These are phyloP conservation scores for Agaricus bisporus DNA, from an alignment of 768 basidiomycete species.

Conservation along the genomic window DNA sequence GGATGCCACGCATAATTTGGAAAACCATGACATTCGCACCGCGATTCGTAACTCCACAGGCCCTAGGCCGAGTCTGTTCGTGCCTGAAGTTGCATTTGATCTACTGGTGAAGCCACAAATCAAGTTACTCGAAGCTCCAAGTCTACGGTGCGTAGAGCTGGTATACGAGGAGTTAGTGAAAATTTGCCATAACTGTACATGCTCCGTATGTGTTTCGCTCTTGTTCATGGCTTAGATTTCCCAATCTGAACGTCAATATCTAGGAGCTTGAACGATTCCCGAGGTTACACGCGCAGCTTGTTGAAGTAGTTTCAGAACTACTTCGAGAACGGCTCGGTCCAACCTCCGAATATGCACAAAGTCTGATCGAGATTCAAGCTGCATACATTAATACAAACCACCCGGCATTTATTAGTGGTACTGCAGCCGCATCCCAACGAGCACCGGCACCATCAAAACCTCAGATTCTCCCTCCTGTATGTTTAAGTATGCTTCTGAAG, in stretches of 20 bases:
- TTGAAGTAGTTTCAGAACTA: slow-evolving; percentile 96
- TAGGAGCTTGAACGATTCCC: slow-evolving; percentile 97
- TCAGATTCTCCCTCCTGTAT: slow-evolving; percentile 46
- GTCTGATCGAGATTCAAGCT: slow-evolving; percentile 93
- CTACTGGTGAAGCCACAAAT: slow-evolving; percentile 97
- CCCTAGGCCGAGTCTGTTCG: slow-evolving; percentile 91
- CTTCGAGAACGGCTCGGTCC: slow-evolving; percentile 93
- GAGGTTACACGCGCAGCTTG: slow-evolving; percentile 82
- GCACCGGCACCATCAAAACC: slow-evolving; percentile 35
- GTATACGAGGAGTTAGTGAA: slow-evolving; percentile 99
- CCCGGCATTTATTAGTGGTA: slow-evolving; percentile 85
- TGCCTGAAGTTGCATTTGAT: slow-evolving; percentile 96
- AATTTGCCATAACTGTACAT: slow-evolving; percentile 98
- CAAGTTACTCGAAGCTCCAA: slow-evolving; percentile 90
- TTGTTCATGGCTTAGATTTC: neutral
- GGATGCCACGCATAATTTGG: slow-evolving; percentile 86
- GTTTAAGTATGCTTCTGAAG: slow-evolving; percentile 18
- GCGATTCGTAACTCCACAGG: slow-evolving; percentile 99
- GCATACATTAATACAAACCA: slow-evolving; percentile 99
- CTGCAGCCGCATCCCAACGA: slow-evolving; percentile 55
- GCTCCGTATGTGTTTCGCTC: slow-evolving; percentile 49
- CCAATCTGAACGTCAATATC: neutral
- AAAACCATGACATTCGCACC: slow-evolving; percentile 92
- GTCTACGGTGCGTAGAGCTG: slow-evolving; percentile 91
- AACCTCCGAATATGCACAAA: slow-evolving; percentile 94